These are phyloP conservation scores for Stellera chamaejasme DNA, from an alignment of 345 rosid genomes.

Conservation along the genomic window DNA sequence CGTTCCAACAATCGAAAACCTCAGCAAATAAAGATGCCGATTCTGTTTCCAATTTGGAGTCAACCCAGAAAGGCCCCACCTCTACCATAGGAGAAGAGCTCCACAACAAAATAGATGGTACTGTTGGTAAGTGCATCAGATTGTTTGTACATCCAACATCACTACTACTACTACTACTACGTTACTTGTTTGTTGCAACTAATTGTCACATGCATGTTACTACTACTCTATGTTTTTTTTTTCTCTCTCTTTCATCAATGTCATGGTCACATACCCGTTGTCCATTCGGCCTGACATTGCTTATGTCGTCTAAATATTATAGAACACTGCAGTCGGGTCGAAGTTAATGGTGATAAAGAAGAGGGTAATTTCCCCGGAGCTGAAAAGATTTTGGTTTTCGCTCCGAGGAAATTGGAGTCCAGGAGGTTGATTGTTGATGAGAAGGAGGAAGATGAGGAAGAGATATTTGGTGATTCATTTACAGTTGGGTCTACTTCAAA, in stretches of 20 bases:
- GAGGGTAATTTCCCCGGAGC: slow-evolving; percentile 17
- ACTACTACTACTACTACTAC: neutral
- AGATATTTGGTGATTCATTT: slow-evolving; percentile 72
- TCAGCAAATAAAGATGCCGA: slow-evolving; percentile 13
- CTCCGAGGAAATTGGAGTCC: slow-evolving; percentile 26
- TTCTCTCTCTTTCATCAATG: slow-evolving; percentile 5
- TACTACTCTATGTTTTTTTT: slow-evolving; percentile 1
- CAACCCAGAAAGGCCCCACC: slow-evolving; percentile 30
- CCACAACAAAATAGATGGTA: slow-evolving; percentile 27
- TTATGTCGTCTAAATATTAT: slow-evolving; percentile 1
- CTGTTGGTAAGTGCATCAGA: slow-evolving; percentile 21
- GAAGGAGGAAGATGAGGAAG: slow-evolving; percentile 32
- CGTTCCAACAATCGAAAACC: slow-evolving; percentile 18
- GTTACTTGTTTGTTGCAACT: slow-evolving; percentile 6
- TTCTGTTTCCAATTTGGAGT: slow-evolving; percentile 15
- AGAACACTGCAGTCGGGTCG: slow-evolving; percentile 8
- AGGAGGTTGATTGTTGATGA: slow-evolving; percentile 27
- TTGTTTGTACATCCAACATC: neutral
- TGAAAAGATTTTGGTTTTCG: slow-evolving; percentile 22
- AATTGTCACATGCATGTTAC: neutral
- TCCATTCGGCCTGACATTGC: slow-evolving; percentile 12
- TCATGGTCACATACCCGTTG: neutral
- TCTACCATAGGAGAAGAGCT: slow-evolving; percentile 18
- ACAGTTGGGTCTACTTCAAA: slow-evolving; percentile 90
- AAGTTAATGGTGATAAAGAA: slow-evolving; percentile 9